Evolutionary conservation across 1,284 basidiomycete genomes (phyloP).

Genomic region (Melampsora larici-populina): DNA sequence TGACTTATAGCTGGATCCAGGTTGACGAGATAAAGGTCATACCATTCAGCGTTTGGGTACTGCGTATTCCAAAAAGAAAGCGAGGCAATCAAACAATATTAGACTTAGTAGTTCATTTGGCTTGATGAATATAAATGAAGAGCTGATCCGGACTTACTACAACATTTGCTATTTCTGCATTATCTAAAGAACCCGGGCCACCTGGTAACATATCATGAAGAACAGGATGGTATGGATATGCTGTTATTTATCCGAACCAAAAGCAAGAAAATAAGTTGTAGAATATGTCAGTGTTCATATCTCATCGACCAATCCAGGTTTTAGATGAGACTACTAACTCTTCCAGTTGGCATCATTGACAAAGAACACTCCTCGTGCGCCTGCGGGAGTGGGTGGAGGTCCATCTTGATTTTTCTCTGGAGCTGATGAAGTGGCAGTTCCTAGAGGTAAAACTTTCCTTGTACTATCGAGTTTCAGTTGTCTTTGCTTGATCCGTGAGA

Average conservation of each 20-base stretch:
- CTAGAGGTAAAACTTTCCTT: background rate
- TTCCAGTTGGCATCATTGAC: background rate
- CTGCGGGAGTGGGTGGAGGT: constrained; percentile 12
- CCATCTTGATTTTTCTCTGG: background rate
- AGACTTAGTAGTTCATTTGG: background rate
- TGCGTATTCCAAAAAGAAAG: background rate
- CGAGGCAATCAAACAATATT: background rate
- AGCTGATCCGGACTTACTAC: background rate
- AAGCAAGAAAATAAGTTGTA: background rate
- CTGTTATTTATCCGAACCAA: background rate
- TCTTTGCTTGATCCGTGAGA: background rate
- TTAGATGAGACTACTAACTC: background rate
- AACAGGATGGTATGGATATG: constrained; percentile 16
- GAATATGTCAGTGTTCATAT: too few relatives aligned
- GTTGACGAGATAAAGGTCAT: constrained; percentile 9
- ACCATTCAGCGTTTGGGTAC: constrained; percentile 10
- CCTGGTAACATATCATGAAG: constrained; percentile 5
- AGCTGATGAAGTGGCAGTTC: background rate
- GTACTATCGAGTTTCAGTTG: background rate
- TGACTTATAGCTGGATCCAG: constrained; percentile 13
- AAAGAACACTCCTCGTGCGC: background rate
- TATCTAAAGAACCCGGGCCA: background rate
- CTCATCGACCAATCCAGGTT: background rate
- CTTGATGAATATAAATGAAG: background rate
- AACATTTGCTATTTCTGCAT: background rate